Conservation (phyloP, 1,284 basidiomycete species). For the Testicularia cyperi region DNA sequence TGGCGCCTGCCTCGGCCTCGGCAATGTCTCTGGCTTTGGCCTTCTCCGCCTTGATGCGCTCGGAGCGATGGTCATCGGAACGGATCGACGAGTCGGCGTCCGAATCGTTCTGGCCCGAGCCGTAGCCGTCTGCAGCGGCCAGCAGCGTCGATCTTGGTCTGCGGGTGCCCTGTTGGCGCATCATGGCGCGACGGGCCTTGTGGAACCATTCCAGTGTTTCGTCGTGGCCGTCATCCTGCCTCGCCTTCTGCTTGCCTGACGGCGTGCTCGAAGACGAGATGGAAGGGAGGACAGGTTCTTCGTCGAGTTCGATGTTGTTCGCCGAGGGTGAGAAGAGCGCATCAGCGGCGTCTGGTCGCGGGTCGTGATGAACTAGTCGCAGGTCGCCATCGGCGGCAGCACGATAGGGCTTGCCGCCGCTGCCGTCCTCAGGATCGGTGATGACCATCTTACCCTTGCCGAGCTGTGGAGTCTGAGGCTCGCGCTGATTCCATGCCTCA, state of each 20-base stretch:
- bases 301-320: constrained; percentile 9
- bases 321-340: constrained; percentile 20
- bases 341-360: constrained; percentile 35
- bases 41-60: not conserved
- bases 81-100: constrained; percentile 27
- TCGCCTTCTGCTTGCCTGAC: constrained; percentile 5
- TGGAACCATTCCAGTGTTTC: constrained; percentile 48
- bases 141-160: not conserved
- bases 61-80: constrained; percentile 6
- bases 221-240: constrained; percentile 16
- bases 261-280: no score
- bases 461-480: not conserved
- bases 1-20: constrained; percentile 36
- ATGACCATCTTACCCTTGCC: constrained; percentile 41
- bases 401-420: constrained; percentile 31
- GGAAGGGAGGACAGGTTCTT: constrained; percentile 13
- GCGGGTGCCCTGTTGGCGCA: constrained; percentile 23
- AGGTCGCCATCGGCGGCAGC: constrained; percentile 41
- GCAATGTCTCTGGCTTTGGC: constrained; percentile 28
- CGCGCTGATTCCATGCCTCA: not conserved
- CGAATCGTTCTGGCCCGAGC: constrained; percentile 13
- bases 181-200: constrained; percentile 33
- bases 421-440: constrained; percentile 38
- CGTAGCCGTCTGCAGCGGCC: constrained; percentile 11
- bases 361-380: constrained; percentile 41